Evolutionary conservation across 306 rosid genomes (phyloP), one percentile per base, ranked within the genome.

Genomic region (Potentilla sterilis): DNA sequence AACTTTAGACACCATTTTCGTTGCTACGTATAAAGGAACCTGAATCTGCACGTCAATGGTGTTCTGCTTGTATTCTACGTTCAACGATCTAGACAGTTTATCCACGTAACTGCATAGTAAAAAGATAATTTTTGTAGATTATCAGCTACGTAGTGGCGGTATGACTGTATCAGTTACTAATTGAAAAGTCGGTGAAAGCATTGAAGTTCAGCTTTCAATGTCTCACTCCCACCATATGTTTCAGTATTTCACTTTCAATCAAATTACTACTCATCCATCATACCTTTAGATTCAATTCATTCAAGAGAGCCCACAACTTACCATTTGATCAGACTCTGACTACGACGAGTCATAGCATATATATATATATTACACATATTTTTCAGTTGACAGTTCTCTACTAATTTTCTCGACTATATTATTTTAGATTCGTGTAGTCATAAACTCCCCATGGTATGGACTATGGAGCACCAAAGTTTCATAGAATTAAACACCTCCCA

Each of bases 1-100:
- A 11, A 86, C 83, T 63, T 38, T 72, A 7, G 86, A 79, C 59
- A 13, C 86, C 97, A 93, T 85, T 32, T 85, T 87, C 24, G 98
- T 93, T 18, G 93, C 92, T 10, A 91, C 97, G 12, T 93, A 91
- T 6, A 93, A 76, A 4, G 96, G 98, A 43, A 88, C 97, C 90
- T 93, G 97, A 67, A 90, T 91, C 32, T 93, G 97, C n/a, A 93
- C 96, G 40, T 89, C 88, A 51, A 93, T 93, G 42, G 97, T 93
- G 32, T 41, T 16, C 4, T 44, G 54, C 40, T 74, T 73, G 75
- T 91, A 91, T 75, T 93, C 97, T 44, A 67, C 80, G 24, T 80
- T 42, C 5, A 93, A 83, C 43, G 88, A 88, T 70, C 84, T 91
- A 4, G 98, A 89, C 10, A 89, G 46, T 52, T 84, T 88, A 46